Evolutionary conservation across 768 basidiomycete genomes (phyloP).

Genomic region (Tulasnella sp.): DNA sequence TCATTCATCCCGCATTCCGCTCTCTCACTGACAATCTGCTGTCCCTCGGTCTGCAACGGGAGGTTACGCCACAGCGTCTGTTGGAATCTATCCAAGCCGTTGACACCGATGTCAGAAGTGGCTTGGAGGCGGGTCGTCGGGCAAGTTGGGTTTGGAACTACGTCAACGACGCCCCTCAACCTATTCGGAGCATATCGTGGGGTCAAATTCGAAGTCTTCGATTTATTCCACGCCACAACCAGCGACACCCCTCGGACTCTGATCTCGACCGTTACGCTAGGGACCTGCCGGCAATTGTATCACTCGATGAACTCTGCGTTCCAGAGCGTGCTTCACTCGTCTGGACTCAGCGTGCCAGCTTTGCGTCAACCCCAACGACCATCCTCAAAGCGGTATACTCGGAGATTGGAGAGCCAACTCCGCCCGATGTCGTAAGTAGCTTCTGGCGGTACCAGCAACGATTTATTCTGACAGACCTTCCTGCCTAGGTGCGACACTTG

Average conservation of each 20-base stretch:
- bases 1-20: neutral
- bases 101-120: neutral
- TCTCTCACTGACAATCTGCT: neutral
- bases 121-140: neutral
- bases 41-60: neutral
- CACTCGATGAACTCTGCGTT: neutral
- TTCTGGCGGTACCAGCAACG: neutral
- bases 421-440: conserved; percentile 1
- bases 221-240: neutral
- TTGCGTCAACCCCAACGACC: neutral
- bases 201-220: neutral
- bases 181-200: neutral
- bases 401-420: neutral
- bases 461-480: neutral
- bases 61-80: neutral
- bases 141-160: neutral
- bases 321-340: neutral
- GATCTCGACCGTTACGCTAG: neutral
- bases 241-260: neutral
- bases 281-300: neutral
- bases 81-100: neutral
- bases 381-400: neutral
- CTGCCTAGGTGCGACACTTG: neutral
- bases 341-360: conserved; percentile 13
- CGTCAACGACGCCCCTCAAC: neutral